Conservation (phyloP, 768 basidiomycete genomes). For the Rubroboletus pulcherrimus region DNA sequence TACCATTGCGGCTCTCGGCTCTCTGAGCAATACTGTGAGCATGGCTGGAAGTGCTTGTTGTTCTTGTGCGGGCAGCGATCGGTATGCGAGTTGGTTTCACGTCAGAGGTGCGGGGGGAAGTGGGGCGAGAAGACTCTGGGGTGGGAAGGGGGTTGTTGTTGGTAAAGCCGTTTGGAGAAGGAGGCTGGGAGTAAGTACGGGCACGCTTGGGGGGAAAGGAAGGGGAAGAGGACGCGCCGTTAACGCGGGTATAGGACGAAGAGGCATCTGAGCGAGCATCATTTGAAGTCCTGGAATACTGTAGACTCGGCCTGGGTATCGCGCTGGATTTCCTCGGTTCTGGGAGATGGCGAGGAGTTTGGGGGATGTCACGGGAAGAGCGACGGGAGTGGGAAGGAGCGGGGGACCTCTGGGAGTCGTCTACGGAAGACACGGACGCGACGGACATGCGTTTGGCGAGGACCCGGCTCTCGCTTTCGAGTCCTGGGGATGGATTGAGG, state of each 20-base stretch:
- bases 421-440: slow-evolving; percentile 58
- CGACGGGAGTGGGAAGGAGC: slow-evolving; percentile 19
- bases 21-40: slow-evolving; percentile 34
- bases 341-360: slow-evolving; percentile 17
- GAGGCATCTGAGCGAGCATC: slow-evolving; percentile 23
- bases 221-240: slow-evolving; percentile 29
- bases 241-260: slow-evolving; percentile 25
- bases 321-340: slow-evolving; percentile 39
- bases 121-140: slow-evolving; percentile 38
- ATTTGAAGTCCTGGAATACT: slow-evolving; percentile 32
- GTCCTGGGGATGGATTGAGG: slow-evolving; percentile 43
- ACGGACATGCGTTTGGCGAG: slow-evolving; percentile 75
- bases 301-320: slow-evolving; percentile 46
- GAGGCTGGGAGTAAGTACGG: slow-evolving; percentile 61
- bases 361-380: slow-evolving; percentile 19
- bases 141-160: slow-evolving; percentile 30
- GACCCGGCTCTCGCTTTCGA: slow-evolving; percentile 77
- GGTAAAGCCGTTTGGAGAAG: slow-evolving; percentile 31
- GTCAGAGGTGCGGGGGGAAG: slow-evolving; percentile 42
- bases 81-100: slow-evolving; percentile 49
- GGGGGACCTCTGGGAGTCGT: slow-evolving; percentile 35
- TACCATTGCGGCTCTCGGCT: slow-evolving; percentile 35
- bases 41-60: slow-evolving; percentile 40
- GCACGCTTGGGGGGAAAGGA: slow-evolving; percentile 43
- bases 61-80: slow-evolving; percentile 37